phyloP scores from a whole-genome alignment of 2,329 filamentous ascomycete species.

The Exserohilum rostratum region DNA sequence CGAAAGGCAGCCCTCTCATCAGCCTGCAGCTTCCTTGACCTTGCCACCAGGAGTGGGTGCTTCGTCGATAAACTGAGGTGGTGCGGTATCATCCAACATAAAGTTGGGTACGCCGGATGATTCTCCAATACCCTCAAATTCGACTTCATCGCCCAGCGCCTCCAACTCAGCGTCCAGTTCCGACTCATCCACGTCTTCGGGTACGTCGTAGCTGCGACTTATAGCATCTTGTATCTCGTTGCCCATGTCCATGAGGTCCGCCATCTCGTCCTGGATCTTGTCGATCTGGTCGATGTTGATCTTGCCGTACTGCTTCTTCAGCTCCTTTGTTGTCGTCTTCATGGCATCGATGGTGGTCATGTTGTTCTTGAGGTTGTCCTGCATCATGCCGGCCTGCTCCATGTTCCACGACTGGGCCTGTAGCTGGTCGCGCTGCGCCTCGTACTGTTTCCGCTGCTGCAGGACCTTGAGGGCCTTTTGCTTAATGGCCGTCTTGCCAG shows the following conservation, averaged over 20 bases:
- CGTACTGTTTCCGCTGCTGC: constrained; percentile 92
- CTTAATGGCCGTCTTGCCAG: constrained; percentile 89
- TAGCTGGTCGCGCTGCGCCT: constrained; percentile 90
- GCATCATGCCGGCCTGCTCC: constrained; percentile 98
- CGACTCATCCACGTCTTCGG: constrained; percentile 95
- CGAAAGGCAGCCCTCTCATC: constrained; percentile 18
- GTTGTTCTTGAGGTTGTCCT: constrained; percentile 96
- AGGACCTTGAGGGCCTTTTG: constrained; percentile 94
- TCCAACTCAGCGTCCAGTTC: constrained; percentile 97
- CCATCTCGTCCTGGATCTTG: constrained; percentile 98
- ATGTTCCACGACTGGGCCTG: constrained; percentile 98
- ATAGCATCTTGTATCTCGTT: constrained; percentile 98
- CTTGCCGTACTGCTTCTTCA: constrained; percentile 94
- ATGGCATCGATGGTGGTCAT: constrained; percentile 98
- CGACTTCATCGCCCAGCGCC: constrained; percentile 90
- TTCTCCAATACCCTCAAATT: constrained; percentile 73
- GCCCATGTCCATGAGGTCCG: constrained; percentile 93
- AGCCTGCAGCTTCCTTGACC: constrained; percentile 79
- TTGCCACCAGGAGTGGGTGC: constrained; percentile 71
- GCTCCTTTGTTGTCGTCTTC: constrained; percentile 93
- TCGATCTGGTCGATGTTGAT: constrained; percentile 98
- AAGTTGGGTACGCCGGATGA: constrained; percentile 76
- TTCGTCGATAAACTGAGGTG: constrained; percentile 90
- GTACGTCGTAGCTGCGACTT: constrained; percentile 87
- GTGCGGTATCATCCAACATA: constrained; percentile 83